These are phyloP conservation scores for Starmerella riodocensis DNA, from an alignment of 805 yeast genomes.

Conservation along the genomic window DNA sequence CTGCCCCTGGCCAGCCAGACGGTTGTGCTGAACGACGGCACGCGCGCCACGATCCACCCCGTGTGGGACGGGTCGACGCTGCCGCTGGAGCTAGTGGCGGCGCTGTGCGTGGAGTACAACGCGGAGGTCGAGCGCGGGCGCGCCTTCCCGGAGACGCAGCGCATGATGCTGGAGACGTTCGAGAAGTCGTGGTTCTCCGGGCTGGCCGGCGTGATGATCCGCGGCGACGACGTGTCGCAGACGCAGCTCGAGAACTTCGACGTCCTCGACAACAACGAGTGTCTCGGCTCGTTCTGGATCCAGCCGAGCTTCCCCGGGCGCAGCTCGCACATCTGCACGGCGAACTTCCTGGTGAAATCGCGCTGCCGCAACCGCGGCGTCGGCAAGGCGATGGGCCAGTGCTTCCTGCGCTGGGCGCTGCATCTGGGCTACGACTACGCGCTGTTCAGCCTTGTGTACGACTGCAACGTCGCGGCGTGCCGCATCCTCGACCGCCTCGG, in stretches of 20 bases:
- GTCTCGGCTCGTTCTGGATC: slow-evolving; percentile 75
- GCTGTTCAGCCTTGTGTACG: slow-evolving; percentile 75
- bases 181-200: slow-evolving; percentile 79
- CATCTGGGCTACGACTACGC: slow-evolving; percentile 74
- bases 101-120: slow-evolving; percentile 82
- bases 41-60: slow-evolving; percentile 88
- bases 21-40: slow-evolving; percentile 69
- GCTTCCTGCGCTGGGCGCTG: slow-evolving; percentile 84
- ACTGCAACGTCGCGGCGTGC: slow-evolving; percentile 73
- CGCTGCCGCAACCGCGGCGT: slow-evolving; percentile 88
- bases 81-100: slow-evolving; percentile 67
- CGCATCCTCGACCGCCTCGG: slow-evolving; percentile 62
- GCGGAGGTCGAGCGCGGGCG: slow-evolving; percentile 85
- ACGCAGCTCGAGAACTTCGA: slow-evolving; percentile 28
- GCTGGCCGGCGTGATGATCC: slow-evolving; percentile 42
- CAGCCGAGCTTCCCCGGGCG: slow-evolving; percentile 89
- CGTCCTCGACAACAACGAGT: slow-evolving; percentile 78
- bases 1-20: slow-evolving; percentile 33
- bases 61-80: slow-evolving; percentile 50
- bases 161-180: slow-evolving; percentile 61
- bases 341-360: slow-evolving; percentile 76
- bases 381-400: slow-evolving; percentile 71
- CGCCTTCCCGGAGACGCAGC: slow-evolving; percentile 74
- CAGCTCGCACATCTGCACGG: slow-evolving; percentile 85
- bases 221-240: slow-evolving; percentile 3